Evolutionary conservation across 75 land plant species (phyloP).

Genomic region (Sequoia sempervirens): DNA sequence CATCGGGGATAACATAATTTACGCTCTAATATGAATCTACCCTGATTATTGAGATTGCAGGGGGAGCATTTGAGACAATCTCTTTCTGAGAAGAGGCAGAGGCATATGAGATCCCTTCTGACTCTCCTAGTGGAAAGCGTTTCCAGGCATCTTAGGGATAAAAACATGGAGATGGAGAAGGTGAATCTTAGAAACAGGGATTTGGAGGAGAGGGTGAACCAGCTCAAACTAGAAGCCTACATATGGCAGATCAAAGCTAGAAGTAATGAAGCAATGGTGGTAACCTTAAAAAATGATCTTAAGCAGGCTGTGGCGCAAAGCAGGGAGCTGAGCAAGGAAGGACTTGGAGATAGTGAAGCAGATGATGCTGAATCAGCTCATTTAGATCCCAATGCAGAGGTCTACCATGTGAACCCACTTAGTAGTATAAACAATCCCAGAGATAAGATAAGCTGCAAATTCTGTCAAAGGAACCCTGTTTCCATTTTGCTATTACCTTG

Average conservation of each 20-base stretch:
- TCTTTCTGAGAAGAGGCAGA: conserved; percentile 40
- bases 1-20: neutral
- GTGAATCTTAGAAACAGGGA: conserved; percentile 44
- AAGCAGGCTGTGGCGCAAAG: conserved; percentile 45
- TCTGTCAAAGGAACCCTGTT: conserved; percentile 32
- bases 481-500: conserved; percentile 68
- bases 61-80: conserved; percentile 48
- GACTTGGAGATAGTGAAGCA: conserved; percentile 26
- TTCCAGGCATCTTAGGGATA: conserved; percentile 37
- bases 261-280: conserved; percentile 47
- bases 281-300: conserved; percentile 48
- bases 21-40: conserved; percentile 1
- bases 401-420: conserved; percentile 1
- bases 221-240: conserved; percentile 41
- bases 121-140: conserved; percentile 34
- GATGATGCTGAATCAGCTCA: conserved; percentile 72
- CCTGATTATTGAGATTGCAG: conserved; percentile 16
- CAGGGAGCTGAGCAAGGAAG: conserved; percentile 26
- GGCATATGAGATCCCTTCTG: conserved; percentile 45
- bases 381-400: conserved; percentile 31
- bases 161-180: conserved; percentile 49
- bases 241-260: conserved; percentile 53
- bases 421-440: conserved; percentile 2
- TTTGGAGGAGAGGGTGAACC: conserved; percentile 60
- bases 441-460: conserved; percentile 24